Evolutionary conservation across 2,329 filamentous ascomycete species (phyloP), one percentile per base, ranked within the genome.

Genomic region (Dactylonectria macrodidyma): DNA sequence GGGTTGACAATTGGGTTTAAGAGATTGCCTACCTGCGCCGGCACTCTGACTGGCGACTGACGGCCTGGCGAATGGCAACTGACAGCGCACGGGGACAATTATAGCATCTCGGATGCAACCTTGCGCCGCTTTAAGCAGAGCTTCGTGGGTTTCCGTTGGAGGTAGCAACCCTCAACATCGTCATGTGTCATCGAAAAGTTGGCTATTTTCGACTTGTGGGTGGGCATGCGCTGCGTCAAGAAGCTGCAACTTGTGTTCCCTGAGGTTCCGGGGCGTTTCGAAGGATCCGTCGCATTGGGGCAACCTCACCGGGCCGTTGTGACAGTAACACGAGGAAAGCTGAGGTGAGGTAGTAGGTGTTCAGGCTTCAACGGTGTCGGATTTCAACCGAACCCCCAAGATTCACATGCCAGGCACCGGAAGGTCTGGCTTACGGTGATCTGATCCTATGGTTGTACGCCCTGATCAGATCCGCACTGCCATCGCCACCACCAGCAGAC

Each of bases 371-470:
- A 30, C 26, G 7, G 7, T 30, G 26, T 30, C 26, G 26, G 26
- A 7, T 30, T 30, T 30, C 26, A 30, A 30, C 47, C 41, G 36
- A 52, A 62, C 47, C 63, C 52, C 41, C 41, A 19, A 44, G 41
- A 44, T 44, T 66, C 63, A 66, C 63, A 66, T 66, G 63, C 54
- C 63, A 66, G 63, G 63, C 46, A 66, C 62, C 62, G 59, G 48
- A 60, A 44, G 36, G 44, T 10, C 24, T 34, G 16, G 38, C 26
- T 64, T 44, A 47, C 63, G 52, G 51, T 56, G 24, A 61, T 51
- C 44, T 57, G 57, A 61, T 66, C 19, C 57, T 22, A 34, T 26
- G 38, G 19, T 65, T 30, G 38, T 56, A 66, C 58, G 63, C 51
- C 58, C 52, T 65, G 50, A 44, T 5, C 34, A 60, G 55, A 47